Percentiles rank a stretch among this genome's conserved stretches.
phyloP scores from a whole-genome alignment of 2,329 filamentous ascomycete genomes.

The Ascochyta viciae-villosae region DNA sequence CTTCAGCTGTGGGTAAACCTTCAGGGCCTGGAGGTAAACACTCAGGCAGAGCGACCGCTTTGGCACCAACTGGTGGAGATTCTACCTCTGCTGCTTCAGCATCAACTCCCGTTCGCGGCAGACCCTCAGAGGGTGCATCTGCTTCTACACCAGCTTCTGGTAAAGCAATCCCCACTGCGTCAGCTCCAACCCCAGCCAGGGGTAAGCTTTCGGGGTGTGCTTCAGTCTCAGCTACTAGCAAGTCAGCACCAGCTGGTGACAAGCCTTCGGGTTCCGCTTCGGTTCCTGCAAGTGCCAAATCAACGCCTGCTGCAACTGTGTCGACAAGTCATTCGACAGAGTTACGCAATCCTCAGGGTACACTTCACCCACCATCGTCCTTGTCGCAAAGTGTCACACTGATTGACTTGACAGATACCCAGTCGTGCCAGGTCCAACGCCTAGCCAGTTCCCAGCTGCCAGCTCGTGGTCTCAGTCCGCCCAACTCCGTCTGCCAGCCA shows the following conservation, averaged over 20 bases:
- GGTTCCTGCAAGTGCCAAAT: no score
- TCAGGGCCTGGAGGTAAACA: not conserved
- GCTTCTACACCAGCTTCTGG: no score
- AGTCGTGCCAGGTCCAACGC: not conserved
- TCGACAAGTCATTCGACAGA: not conserved
- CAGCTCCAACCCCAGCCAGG: no score
- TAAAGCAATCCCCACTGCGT: no score
- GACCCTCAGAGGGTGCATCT: no score
- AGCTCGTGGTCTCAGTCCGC: conserved; percentile 19
- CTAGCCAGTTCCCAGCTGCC: not conserved
- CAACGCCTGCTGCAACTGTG: not conserved
- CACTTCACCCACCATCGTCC: no score
- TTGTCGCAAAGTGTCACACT: not conserved
- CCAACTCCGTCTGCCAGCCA: conserved; percentile 12
- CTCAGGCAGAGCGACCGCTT: not conserved
- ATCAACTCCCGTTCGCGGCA: no score
- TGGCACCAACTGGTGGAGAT: not conserved
- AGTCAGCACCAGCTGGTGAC: not conserved
- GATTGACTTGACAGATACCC: not conserved
- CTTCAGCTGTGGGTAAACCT: not conserved
- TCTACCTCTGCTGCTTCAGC: not conserved
- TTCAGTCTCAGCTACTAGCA: not conserved
- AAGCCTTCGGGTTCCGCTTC: no score
- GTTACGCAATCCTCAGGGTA: not conserved
- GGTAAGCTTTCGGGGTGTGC: no score